Evolutionary conservation across 768 basidiomycete species (phyloP).

Genomic region (Collybia nuda): DNA sequence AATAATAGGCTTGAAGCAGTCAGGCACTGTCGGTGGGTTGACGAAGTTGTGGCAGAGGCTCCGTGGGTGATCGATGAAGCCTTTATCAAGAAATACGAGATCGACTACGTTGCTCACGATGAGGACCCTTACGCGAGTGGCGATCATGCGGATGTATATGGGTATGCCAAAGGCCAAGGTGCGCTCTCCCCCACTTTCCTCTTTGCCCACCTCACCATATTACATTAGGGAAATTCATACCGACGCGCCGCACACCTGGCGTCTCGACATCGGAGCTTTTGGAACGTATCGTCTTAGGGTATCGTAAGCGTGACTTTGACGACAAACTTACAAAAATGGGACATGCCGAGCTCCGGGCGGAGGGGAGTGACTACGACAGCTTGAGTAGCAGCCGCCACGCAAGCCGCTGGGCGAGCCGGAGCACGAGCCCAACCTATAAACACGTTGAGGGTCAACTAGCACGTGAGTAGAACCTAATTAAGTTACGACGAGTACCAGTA

Average conservation of each 20-base stretch:
- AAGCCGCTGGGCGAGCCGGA: conserved; percentile 31
- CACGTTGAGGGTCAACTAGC: not conserved
- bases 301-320: conserved; percentile 85
- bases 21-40: conserved; percentile 97
- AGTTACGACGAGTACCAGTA: not conserved
- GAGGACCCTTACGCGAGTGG: conserved; percentile 82
- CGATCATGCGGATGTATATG: conserved; percentile 87
- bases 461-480: not conserved
- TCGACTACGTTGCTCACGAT: conserved; percentile 98
- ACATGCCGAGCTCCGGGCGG: conserved; percentile 63
- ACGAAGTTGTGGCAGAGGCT: conserved; percentile 86
- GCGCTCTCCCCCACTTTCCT: conserved; percentile 16
- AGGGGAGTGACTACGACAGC: conserved; percentile 55
- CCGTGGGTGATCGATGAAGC: conserved; percentile 88
- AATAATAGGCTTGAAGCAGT: conserved; percentile 72
- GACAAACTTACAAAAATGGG: conserved; percentile 91
- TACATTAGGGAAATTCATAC: conserved; percentile 82
- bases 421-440: conserved; percentile 21
- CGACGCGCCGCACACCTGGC: conserved; percentile 92
- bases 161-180: conserved; percentile 80
- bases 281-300: conserved; percentile 87
- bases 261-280: conserved; percentile 92
- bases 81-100: conserved; percentile 82
- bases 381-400: conserved; percentile 23
- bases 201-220: not conserved